Conservation (phyloP, 352 stramenopile genomes). For the Phytophthora colocasiae region DNA sequence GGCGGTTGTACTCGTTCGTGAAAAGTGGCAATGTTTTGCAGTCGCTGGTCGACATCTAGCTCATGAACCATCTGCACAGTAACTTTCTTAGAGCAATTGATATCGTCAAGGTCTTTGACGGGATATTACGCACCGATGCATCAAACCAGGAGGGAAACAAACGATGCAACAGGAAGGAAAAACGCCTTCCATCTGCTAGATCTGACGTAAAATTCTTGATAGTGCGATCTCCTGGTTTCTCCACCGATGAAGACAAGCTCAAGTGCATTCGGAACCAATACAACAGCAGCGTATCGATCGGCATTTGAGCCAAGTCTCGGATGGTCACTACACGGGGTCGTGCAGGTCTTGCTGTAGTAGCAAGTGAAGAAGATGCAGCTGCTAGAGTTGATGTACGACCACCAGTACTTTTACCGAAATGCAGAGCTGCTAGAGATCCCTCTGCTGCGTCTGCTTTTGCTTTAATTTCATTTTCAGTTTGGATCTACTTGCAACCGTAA, state of each 20-base stretch:
- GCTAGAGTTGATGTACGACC: slow-evolving; percentile 27
- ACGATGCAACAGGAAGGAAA: slow-evolving; percentile 76
- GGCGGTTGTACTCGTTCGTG: slow-evolving; percentile 68
- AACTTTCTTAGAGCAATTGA: neutral
- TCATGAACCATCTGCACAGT: slow-evolving; percentile 77
- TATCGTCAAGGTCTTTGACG: neutral
- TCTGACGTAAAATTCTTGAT: slow-evolving; percentile 86
- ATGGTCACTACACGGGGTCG: slow-evolving; percentile 50
- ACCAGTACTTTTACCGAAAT: slow-evolving; percentile 28
- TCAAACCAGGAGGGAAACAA: slow-evolving; percentile 82
- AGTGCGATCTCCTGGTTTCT: slow-evolving; percentile 70
- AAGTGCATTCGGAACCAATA: slow-evolving; percentile 84
- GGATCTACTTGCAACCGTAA: slow-evolving; percentile 34
- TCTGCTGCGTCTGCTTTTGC: slow-evolving; percentile 43
- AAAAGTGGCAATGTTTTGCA: slow-evolving; percentile 78
- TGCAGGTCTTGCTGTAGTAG: slow-evolving; percentile 11
- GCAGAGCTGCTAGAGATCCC: slow-evolving; percentile 14
- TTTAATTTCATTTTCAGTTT: slow-evolving; percentile 69
- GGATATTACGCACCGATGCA: slow-evolving; percentile 37
- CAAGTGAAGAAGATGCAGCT: slow-evolving; percentile 29
- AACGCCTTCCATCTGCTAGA: slow-evolving; percentile 65
- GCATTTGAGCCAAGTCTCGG: slow-evolving; percentile 72
- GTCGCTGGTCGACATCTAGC: slow-evolving; percentile 71
- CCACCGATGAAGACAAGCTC: slow-evolving; percentile 60
- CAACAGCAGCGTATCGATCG: slow-evolving; percentile 75